phyloP scores from a whole-genome alignment of 805 yeast species.

The Teunomyces stri region DNA sequence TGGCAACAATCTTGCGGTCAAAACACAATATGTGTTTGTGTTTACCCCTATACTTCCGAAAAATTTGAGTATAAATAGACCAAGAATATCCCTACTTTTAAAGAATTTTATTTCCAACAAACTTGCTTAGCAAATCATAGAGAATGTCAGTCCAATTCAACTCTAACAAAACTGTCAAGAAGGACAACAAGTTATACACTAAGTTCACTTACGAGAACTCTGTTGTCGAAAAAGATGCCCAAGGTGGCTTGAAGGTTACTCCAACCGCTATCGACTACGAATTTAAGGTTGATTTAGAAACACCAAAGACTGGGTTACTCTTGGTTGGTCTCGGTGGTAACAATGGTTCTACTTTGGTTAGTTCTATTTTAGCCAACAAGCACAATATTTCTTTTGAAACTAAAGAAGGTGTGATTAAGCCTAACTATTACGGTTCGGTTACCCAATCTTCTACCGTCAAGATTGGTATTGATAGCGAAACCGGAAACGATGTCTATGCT shows the following conservation, averaged over 20 bases:
- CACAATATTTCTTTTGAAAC: slow-evolving; percentile 74
- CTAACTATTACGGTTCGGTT: slow-evolving; percentile 91
- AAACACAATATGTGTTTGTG: not conserved
- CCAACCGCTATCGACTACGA: slow-evolving; percentile 74
- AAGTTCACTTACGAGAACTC: slow-evolving; percentile 75
- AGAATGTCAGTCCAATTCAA: slow-evolving; percentile 48
- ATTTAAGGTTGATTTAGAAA: slow-evolving; percentile 77
- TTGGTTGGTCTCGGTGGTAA: slow-evolving; percentile 96
- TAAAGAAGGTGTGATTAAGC: slow-evolving; percentile 69
- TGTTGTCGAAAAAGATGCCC: slow-evolving; percentile 52
- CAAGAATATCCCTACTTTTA: slow-evolving; percentile 2
- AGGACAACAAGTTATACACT: slow-evolving; percentile 53
- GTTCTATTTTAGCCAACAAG: slow-evolving; percentile 83
- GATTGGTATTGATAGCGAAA: slow-evolving; percentile 73
- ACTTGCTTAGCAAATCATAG: not conserved
- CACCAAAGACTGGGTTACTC: slow-evolving; percentile 85
- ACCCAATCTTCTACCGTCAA: slow-evolving; percentile 90
- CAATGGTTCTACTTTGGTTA: slow-evolving; percentile 89
- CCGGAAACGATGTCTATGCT: slow-evolving; percentile 84
- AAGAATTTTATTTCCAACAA: not conserved
- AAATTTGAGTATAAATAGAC: slow-evolving; percentile 12
- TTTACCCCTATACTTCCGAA: not conserved
- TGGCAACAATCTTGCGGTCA: not conserved
- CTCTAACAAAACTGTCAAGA: slow-evolving; percentile 50
- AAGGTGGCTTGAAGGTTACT: slow-evolving; percentile 63